Conservation (phyloP, 768 basidiomycete genomes). For the Clitopilus hobsonii region DNA sequence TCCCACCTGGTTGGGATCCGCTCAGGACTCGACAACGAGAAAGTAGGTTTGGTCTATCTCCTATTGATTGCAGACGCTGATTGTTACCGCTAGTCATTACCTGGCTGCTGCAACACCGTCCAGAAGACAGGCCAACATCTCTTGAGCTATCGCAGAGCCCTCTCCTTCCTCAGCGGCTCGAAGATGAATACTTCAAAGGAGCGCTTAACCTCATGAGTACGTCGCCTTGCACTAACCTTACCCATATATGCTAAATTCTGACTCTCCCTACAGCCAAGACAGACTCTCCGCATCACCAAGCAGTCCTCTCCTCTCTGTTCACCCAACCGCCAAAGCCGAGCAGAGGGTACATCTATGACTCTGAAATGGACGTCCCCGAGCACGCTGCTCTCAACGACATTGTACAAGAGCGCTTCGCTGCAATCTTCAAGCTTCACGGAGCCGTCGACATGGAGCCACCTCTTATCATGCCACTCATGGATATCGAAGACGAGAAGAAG, state of each 20-base stretch:
- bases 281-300: slow-evolving; percentile 77
- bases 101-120: slow-evolving; percentile 79
- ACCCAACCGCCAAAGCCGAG: slow-evolving; percentile 61
- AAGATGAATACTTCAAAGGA: slow-evolving; percentile 84
- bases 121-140: slow-evolving; percentile 72
- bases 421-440: slow-evolving; percentile 85
- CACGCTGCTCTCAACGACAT: slow-evolving; percentile 67
- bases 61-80: not conserved
- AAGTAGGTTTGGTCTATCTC: slow-evolving; percentile 40
- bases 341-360: slow-evolving; percentile 71
- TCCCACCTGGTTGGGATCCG: slow-evolving; percentile 72
- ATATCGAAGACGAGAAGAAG: slow-evolving; percentile 56
- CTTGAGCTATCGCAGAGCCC: slow-evolving; percentile 79
- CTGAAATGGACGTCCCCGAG: slow-evolving; percentile 62
- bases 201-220: slow-evolving; percentile 72
- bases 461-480: slow-evolving; percentile 69
- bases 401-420: slow-evolving; percentile 70
- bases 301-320: slow-evolving; percentile 76
- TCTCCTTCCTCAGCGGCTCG: slow-evolving; percentile 69
- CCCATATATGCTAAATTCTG: not conserved
- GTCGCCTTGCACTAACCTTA: slow-evolving; percentile 13
- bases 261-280: slow-evolving; percentile 51
- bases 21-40: slow-evolving; percentile 58
- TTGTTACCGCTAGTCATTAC: slow-evolving; percentile 54
- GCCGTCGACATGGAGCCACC: slow-evolving; percentile 87